phyloP scores from a whole-genome alignment of 352 stramenopile genomes.

The Phytopythium kandeliae region DNA sequence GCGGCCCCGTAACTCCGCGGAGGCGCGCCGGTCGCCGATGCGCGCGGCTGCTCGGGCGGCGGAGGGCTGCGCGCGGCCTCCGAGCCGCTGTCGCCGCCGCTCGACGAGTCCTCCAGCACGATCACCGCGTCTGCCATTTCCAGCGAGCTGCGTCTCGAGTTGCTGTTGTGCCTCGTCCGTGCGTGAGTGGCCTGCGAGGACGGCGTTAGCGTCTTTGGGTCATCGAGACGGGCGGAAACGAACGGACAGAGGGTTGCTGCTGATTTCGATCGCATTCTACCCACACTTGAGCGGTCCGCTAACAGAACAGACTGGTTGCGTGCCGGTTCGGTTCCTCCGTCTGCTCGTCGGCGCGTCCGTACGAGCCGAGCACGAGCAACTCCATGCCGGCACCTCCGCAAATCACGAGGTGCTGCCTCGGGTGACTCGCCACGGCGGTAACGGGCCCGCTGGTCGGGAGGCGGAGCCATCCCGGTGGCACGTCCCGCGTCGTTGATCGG shows the following conservation, averaged over 20 bases:
- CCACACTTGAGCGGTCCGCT: not conserved
- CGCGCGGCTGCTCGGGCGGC: not conserved
- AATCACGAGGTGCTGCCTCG: constrained; percentile 35
- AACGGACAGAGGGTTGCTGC: not conserved
- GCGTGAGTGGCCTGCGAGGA: too few relatives aligned
- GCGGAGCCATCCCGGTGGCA: constrained; percentile 38
- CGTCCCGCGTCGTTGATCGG: not conserved
- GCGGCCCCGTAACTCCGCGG: too few relatives aligned
- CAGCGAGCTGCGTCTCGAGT: too few relatives aligned
- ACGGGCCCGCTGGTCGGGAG: constrained; percentile 36
- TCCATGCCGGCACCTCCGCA: constrained; percentile 39
- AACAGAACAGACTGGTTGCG: not conserved
- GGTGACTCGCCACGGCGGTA: constrained; percentile 40
- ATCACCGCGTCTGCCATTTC: constrained; percentile 1
- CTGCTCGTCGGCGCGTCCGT: not conserved
- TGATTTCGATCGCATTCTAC: not conserved
- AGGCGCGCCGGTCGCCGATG: too few relatives aligned
- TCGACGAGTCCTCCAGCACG: constrained; percentile 2
- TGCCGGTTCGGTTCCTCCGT: not conserved
- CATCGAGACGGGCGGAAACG: too few relatives aligned
- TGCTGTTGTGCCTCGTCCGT: too few relatives aligned
- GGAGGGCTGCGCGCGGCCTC: not conserved
- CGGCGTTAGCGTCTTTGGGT: too few relatives aligned
- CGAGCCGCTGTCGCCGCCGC: not conserved
- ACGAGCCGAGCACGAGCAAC: constrained; percentile 21